These are phyloP conservation scores for Psidium guajava DNA, from an alignment of 345 rosid genomes.

Conservation along the genomic window DNA sequence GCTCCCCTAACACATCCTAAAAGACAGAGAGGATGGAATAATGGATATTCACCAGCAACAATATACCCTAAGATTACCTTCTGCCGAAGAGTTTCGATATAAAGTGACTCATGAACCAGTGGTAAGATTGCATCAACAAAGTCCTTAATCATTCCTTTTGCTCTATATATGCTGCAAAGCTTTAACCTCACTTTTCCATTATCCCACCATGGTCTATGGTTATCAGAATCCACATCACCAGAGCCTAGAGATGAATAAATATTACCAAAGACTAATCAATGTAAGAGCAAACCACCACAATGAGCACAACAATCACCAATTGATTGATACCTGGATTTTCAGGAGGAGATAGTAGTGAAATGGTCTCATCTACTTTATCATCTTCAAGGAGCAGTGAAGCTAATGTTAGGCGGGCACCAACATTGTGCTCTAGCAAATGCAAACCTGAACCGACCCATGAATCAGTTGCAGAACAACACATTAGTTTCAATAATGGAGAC, in stretches of 20 bases:
- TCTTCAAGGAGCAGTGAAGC: constrained; percentile 74
- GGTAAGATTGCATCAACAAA: constrained; percentile 62
- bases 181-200: constrained; percentile 56
- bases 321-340: constrained; percentile 31
- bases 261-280: background rate
- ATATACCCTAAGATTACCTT: constrained; percentile 31
- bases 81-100: constrained; percentile 30
- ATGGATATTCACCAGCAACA: background rate
- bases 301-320: background rate
- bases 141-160: constrained; percentile 69
- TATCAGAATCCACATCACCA: constrained; percentile 11
- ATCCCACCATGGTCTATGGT: constrained; percentile 68
- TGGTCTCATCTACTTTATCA: constrained; percentile 75
- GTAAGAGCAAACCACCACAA: background rate
- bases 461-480: background rate
- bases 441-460: constrained; percentile 41
- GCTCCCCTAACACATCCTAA: background rate
- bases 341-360: constrained; percentile 67
- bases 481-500: background rate
- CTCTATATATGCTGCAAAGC: constrained; percentile 66
- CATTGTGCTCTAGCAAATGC: constrained; percentile 32
- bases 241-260: constrained; percentile 7
- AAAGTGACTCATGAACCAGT: constrained; percentile 53
- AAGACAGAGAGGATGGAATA: background rate
- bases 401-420: constrained; percentile 66